Evolutionary conservation across 371 early-diverging fungal genomes (phyloP).

Genomic region (Syncephalis fuscata): DNA sequence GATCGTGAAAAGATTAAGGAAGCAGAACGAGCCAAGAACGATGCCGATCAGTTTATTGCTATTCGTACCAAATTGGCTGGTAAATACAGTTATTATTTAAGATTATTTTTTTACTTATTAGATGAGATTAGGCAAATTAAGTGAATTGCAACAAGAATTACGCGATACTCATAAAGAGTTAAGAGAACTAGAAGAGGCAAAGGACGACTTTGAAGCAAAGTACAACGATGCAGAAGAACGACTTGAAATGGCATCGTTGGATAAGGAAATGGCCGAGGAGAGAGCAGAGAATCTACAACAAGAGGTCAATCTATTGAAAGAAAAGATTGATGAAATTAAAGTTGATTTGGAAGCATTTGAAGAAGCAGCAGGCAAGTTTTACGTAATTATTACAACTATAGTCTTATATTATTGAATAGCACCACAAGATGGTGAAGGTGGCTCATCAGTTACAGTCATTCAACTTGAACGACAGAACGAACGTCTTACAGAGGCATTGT

Average conservation of each 20-base stretch:
- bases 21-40: conserved; percentile 50
- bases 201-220: conserved; percentile 42
- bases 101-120: too few species aligned
- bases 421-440: conserved; percentile 5
- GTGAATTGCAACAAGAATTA: conserved; percentile 54
- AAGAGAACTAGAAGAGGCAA: conserved; percentile 32
- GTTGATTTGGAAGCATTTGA: conserved; percentile 51
- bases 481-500: conserved; percentile 70
- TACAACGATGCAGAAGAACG: conserved; percentile 54
- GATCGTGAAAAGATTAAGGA: conserved; percentile 59
- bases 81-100: conserved; percentile 7
- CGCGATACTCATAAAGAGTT: conserved; percentile 36
- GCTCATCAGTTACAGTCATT: conserved; percentile 33
- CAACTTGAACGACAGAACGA: conserved; percentile 73
- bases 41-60: conserved; percentile 51
- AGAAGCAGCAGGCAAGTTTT: conserved; percentile 15
- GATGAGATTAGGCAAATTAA: conserved; percentile 47
- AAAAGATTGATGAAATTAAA: conserved; percentile 61
- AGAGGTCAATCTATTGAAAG: conserved; percentile 52
- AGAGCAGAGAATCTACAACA: conserved; percentile 56
- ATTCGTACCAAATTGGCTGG: conserved; percentile 50
- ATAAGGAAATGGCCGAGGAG: conserved; percentile 88
- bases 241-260: conserved; percentile 72
- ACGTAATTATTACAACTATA: too few species aligned
- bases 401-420: not conserved